A percentile compares a stretch with the other conserved stretches of the same genome.
Evolutionary conservation across 1,139 yeast genomes (phyloP).

Genomic region (Hansenula sp.): DNA sequence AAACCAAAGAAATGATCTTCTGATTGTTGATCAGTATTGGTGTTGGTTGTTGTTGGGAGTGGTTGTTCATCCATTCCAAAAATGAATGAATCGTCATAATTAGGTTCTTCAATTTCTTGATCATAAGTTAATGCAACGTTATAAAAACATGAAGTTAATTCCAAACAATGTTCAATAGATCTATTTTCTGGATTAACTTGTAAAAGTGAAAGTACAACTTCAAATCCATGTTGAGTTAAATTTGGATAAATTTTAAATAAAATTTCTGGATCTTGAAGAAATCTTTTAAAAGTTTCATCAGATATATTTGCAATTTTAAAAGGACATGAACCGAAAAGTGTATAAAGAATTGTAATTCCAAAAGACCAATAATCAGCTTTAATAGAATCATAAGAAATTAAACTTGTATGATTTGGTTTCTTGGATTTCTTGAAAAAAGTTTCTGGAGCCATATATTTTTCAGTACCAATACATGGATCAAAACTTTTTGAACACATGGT

Average conservation of each 20-base stretch:
- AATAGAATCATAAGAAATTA: slow-evolving; percentile 56
- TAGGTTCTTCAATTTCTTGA: slow-evolving; percentile 30
- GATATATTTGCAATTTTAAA: slow-evolving; percentile 62
- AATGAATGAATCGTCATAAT: background rate
- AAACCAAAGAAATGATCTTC: background rate
- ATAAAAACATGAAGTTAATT: background rate
- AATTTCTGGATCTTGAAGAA: slow-evolving; percentile 65
- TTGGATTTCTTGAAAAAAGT: slow-evolving; percentile 35
- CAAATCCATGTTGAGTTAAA: slow-evolving; percentile 19
- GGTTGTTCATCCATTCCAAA: slow-evolving; percentile 2
- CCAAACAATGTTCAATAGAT: slow-evolving; percentile 12
- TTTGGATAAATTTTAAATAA: slow-evolving; percentile 70
- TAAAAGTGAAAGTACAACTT: slow-evolving; percentile 17
- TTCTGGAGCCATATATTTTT: slow-evolving; percentile 95
- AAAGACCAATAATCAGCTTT: slow-evolving; percentile 88
- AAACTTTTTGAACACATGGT: slow-evolving; percentile 52
- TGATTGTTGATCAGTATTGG: background rate
- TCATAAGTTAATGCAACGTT: slow-evolving; percentile 14
- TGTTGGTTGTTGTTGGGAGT: no score
- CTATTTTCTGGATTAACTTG: slow-evolving; percentile 20
- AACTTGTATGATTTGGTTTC: background rate
- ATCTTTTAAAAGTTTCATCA: slow-evolving; percentile 69
- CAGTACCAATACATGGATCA: slow-evolving; percentile 88
- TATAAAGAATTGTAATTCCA: slow-evolving; percentile 76
- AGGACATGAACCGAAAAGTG: slow-evolving; percentile 84